Evolutionary conservation across 495 filamentous ascomycete species (phyloP), one percentile per base, ranked within the genome.

Genomic region (Aspergillus bridgeri): DNA sequence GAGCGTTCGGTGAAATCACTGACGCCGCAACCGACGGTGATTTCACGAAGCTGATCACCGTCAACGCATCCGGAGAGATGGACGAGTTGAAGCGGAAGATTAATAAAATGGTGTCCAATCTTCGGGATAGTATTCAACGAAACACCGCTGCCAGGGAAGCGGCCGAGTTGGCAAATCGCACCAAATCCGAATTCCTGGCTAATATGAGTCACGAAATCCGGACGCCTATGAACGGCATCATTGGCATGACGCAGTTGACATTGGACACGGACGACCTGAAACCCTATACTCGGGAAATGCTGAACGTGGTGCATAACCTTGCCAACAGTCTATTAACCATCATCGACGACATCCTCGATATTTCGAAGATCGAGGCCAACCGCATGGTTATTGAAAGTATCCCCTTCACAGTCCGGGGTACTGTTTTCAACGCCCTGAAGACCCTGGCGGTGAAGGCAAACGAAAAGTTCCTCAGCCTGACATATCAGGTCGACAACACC

Each of bases 181-280:
- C 94, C 48, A 99, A 99, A 67, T 97, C 92, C 38, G 95, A 99
- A 67, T 99, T 99, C 76, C 78, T 99, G 47, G 94, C 94, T 24
- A 99, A 99, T 69, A 99, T 99, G 94, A 94, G 89, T 42, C 94
- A 99, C 83, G 94, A 99, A 74, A 99, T 99, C 59, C 81, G 94
- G 69, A 98, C 94, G 21, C 94, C 94, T 0, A 98, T 98, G 93
- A 81, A 83, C 59, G 80, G 80, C 59, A 86, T 98, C 65, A 92
- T 94, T 64, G 89, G 89, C 60, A 96, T 98, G 94, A 97, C 94
- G 2, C 94, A 99, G 74, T 79, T 99, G 53, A 97, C 95, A 2
- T 78, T 99, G 50, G 94, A 99, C 65, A 97, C 93, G 24, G 92
- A 97, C 65, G 80, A 83, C 42, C 77, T 99, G 43, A 96, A 92